Base-by-base conservation (phyloP, 371 early-diverging fungal species). In the Encephalitozoon hellem region DNA sequence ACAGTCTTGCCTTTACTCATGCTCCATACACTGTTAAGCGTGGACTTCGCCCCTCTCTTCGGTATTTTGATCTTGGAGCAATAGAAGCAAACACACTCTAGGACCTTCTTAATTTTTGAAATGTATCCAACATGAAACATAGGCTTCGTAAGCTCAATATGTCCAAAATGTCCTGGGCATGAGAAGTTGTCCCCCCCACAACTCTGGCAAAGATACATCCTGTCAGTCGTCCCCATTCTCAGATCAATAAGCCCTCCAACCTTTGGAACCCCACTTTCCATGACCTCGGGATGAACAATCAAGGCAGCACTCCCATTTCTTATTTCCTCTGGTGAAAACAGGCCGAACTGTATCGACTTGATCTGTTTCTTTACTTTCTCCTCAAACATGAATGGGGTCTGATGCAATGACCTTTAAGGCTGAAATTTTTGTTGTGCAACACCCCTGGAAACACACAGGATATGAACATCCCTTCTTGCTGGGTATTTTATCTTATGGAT, bases 161-260 rank as follows among this genome's bases (percentile, higher is more conserved):
- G 94, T 9, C 94, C 97, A 89, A 96, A 97, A 84, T 99, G 99
- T 38, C 99, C 97, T 21, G 92, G 91, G 83, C 99, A 99, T 77
- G 92, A 92, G 32, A 90, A 90, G 91, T 92, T 94, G 77, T 90
- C 90, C 82, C 93, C 92, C 54, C 90, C 90, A 86, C 99, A 99
- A 6, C 97, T 96, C 80, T 89, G 90, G 85, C 99, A 99, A 85
- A 93, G 92, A 87, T 90, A 93, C 82, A 92, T 92, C 72, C 95
- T 90, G 82, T 99, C 97, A 67, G 95, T 94, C 9, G 97, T 95
- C 34, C 99, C 99, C 91, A 99, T 90, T 43, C 94, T 89, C 59
- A 94, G 90, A 85, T 99, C 99, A n/a, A 94, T 86, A 38, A 97
- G 87, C 69, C 97, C 99, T 41, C 88, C 86, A 82, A 89, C 87